These are phyloP conservation scores for Botrytis deweyae DNA, from an alignment of 2,329 filamentous ascomycete species.

Conservation along the genomic window DNA sequence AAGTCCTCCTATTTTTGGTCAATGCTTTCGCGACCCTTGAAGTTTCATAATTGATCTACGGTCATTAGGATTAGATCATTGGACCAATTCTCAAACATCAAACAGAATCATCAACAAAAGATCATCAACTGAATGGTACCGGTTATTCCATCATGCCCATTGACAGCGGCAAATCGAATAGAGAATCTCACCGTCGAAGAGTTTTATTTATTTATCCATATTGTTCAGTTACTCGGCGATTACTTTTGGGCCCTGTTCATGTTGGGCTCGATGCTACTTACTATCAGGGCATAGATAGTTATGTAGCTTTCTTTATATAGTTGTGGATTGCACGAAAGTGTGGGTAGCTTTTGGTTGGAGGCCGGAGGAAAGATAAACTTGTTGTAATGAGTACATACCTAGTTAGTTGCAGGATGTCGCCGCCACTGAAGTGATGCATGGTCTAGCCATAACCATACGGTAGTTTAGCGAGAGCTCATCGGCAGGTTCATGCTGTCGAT, in stretches of 20 bases:
- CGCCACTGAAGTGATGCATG: slow-evolving; percentile 13
- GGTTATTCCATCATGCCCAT: not conserved
- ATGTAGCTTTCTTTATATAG: not conserved
- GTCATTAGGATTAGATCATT: slow-evolving; percentile 18
- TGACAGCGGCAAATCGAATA: slow-evolving; percentile 9
- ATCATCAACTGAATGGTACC: slow-evolving; percentile 5
- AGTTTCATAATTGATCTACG: slow-evolving; percentile 19
- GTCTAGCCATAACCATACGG: not conserved
- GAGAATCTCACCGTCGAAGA: not conserved
- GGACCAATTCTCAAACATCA: slow-evolving; percentile 17
- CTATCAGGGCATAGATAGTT: not conserved
- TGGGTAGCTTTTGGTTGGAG: not conserved
- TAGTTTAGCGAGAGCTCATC: slow-evolving; percentile 14
- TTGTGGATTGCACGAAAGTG: slow-evolving; percentile 12
- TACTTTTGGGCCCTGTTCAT: not conserved
- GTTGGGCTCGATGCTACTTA: slow-evolving; percentile 4
- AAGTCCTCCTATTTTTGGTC: not conserved
- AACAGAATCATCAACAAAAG: slow-evolving; percentile 2
- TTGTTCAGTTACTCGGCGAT: not conserved
- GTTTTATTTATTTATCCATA: not conserved
- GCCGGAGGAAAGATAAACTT: not conserved
- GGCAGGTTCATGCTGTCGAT: not conserved
- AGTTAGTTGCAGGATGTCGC: slow-evolving; percentile 18
- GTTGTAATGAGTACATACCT: not conserved
- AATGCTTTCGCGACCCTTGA: slow-evolving; percentile 6